Conservation (phyloP, 345 rosid species). For the Erysimum cheiranthoides region DNA sequence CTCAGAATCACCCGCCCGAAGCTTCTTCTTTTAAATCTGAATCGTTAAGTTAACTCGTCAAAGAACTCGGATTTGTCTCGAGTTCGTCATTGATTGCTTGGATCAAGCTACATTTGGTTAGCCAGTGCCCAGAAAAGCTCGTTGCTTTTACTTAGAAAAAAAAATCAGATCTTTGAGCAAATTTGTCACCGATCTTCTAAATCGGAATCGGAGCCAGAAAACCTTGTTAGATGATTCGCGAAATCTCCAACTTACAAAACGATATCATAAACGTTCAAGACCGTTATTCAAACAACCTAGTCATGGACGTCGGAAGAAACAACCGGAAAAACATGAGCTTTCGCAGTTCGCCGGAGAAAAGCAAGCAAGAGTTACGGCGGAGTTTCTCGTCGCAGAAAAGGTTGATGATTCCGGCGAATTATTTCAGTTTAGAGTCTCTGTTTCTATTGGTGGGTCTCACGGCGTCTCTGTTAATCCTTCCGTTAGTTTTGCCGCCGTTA, state of each 20-base stretch:
- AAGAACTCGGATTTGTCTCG: slow-evolving; percentile 16
- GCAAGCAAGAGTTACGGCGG: slow-evolving; percentile 40
- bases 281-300: slow-evolving; percentile 21
- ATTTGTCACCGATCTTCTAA: not conserved
- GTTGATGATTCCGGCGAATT: slow-evolving; percentile 49
- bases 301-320: slow-evolving; percentile 36
- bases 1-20: not conserved
- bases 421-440: slow-evolving; percentile 68
- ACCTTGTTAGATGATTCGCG: slow-evolving; percentile 23
- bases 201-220: not conserved
- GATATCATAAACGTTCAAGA: slow-evolving; percentile 14
- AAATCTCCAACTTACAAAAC: slow-evolving; percentile 21
- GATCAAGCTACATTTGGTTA: slow-evolving; percentile 35
- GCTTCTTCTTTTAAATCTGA: slow-evolving; percentile 14
- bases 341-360: slow-evolving; percentile 24
- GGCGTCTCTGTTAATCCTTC: slow-evolving; percentile 70
- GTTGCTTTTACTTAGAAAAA: not conserved
- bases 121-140: not conserved
- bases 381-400: slow-evolving; percentile 46
- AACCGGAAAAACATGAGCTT: slow-evolving; percentile 24
- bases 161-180: slow-evolving; percentile 5
- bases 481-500: slow-evolving; percentile 77
- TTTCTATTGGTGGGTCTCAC: slow-evolving; percentile 62
- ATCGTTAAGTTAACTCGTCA: slow-evolving; percentile 24
- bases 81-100: not conserved